These are phyloP conservation scores for Fraxinus platypoda DNA, from an alignment of 305 asterid genomes.

Conservation along the genomic window DNA sequence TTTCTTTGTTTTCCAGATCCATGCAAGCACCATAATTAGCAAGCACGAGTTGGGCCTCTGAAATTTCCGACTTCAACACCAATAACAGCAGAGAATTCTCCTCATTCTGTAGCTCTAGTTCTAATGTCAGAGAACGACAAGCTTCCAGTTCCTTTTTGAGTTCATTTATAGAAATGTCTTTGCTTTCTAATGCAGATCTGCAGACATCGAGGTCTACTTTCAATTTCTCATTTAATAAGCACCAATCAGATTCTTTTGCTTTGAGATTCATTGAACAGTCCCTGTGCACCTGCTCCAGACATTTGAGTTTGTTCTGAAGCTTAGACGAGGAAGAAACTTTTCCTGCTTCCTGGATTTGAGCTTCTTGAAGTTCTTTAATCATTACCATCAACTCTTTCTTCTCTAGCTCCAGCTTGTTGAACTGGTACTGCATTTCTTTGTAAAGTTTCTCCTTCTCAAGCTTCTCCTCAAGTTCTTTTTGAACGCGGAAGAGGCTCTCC, in stretches of 20 bases:
- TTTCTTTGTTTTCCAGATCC: slow-evolving; percentile 32
- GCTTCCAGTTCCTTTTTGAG: slow-evolving; percentile 51
- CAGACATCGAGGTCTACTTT: slow-evolving; percentile 34
- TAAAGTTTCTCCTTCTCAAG: slow-evolving; percentile 53
- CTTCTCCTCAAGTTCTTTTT: slow-evolving; percentile 57
- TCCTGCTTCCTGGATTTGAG: slow-evolving; percentile 66
- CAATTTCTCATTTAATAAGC: slow-evolving; percentile 39
- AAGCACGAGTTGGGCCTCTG: slow-evolving; percentile 45
- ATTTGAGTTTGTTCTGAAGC: slow-evolving; percentile 63
- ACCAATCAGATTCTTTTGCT: slow-evolving; percentile 51
- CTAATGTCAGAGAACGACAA: slow-evolving; percentile 40
- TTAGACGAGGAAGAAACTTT: slow-evolving; percentile 52
- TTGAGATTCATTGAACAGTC: slow-evolving; percentile 41
- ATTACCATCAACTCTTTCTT: slow-evolving; percentile 58
- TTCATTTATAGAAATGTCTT: slow-evolving; percentile 42
- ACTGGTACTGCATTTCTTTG: slow-evolving; percentile 84
- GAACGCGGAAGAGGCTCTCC: slow-evolving; percentile 40
- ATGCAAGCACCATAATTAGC: slow-evolving; percentile 26
- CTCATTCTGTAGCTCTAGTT: slow-evolving; percentile 51
- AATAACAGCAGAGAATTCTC: slow-evolving; percentile 51
- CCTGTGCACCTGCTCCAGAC: slow-evolving; percentile 61
- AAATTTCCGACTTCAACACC: slow-evolving; percentile 55
- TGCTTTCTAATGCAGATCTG: slow-evolving; percentile 35
- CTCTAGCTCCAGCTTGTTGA: slow-evolving; percentile 65
- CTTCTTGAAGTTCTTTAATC: slow-evolving; percentile 70